Base-by-base conservation (phyloP, 805 yeast genomes). In the Saccharomycopsis olivae region DNA sequence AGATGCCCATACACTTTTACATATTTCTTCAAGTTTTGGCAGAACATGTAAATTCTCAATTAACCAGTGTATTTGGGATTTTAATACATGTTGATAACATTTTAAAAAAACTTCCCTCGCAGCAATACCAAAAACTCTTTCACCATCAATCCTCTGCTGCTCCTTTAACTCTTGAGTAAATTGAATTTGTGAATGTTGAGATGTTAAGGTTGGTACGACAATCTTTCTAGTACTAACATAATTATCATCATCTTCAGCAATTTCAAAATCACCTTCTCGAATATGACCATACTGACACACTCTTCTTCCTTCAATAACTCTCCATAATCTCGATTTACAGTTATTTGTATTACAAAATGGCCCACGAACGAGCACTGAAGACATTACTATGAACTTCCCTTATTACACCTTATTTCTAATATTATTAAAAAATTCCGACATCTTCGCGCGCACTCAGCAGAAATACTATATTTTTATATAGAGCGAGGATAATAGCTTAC, bases 201-300 rank as follows among this genome's bases (percentile, higher is more conserved):
- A 62, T 54, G 53, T 53, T 8, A 30, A 16, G 5, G 21, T 30
- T 15, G 73, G 69, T 25, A 75, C 59, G 37, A 70, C 73, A 20
- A 80, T 53, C 41, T 84, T 62, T 51, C 73, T 65, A 4, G 85
- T 75, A 10, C 64, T 61, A 10, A 67, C 67, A 33, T 55, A 61
- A 23, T 58, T 57, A 27, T 71, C 80, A n/a, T 79, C 87, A 35
- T 85, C 95, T 51, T 85, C 89, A 47, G 82, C 83, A 47, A 75
- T 66, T 55, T 85, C 94, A 20, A 81, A 54, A 47, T 78, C 81
- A 27, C 88, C 87, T 48, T 78, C 89, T 58, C 74, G 72, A 16
- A 88, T 87, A 59, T 89, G 98, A 4, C 97, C 97, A 53, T 72
- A 80, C 51, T 83, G 89, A 56, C 98, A 89, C 9, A 88, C 78